Conservation (phyloP, 441 rosid species). For the Croton setiger region DNA sequence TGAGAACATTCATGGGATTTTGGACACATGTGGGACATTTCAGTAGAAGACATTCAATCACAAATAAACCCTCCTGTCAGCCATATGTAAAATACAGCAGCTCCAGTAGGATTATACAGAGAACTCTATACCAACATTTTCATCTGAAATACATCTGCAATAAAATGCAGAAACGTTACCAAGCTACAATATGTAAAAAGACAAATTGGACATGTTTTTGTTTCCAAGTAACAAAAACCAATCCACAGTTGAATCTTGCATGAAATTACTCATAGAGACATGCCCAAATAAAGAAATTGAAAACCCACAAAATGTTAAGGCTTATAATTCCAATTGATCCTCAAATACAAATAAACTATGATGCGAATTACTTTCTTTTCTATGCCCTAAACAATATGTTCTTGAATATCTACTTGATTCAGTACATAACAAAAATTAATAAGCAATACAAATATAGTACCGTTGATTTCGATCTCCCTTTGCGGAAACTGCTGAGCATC, state of each 20-base stretch:
- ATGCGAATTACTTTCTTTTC: background rate
- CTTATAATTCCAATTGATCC: background rate
- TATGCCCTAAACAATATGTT: background rate
- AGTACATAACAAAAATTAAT: background rate
- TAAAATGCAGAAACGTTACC: conserved; percentile 7
- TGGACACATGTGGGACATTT: conserved; percentile 48
- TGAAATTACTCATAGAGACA: background rate
- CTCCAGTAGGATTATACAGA: conserved; percentile 36
- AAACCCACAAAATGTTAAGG: background rate
- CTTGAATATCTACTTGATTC: background rate
- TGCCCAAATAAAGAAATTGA: background rate
- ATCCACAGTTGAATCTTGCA: background rate
- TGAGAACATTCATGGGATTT: conserved; percentile 37
- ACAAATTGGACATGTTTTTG: background rate
- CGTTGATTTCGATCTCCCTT: background rate
- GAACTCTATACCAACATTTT: conserved; percentile 42
- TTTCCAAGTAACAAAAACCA: background rate
- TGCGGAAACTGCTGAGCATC: background rate
- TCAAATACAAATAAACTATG: background rate
- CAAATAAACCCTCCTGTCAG: conserved; percentile 30
- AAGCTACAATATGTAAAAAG: background rate
- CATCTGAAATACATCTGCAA: conserved; percentile 30
- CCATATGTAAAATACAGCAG: conserved; percentile 31
- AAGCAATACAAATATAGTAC: background rate
- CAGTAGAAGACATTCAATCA: conserved; percentile 35